Evolutionary conservation across 257 asterid species (phyloP).

Genomic region (Ocimum tenuiflorum): DNA sequence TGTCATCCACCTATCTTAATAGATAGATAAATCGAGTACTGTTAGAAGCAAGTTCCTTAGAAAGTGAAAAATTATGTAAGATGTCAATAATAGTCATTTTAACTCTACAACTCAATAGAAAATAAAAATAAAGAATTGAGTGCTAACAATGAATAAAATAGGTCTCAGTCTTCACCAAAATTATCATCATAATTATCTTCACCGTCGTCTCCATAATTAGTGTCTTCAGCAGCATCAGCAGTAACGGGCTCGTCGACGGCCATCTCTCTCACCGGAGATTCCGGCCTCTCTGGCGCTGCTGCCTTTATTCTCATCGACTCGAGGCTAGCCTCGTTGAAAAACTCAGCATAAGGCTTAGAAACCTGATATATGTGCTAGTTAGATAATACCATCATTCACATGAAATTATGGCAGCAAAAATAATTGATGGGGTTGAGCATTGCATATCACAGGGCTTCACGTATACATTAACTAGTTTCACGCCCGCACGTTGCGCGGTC

Average conservation of each 20-base stretch:
- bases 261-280: conserved; percentile 33
- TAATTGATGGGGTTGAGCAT: not conserved
- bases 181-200: conserved; percentile 49
- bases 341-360: conserved; percentile 65
- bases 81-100: too few relatives aligned
- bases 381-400: not conserved
- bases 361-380: conserved; percentile 41
- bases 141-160: not conserved
- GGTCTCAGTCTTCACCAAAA: conserved; percentile 47
- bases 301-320: conserved; percentile 37
- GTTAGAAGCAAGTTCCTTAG: too few relatives aligned
- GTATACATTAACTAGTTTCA: not conserved
- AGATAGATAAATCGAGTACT: too few relatives aligned
- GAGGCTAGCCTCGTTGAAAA: conserved; percentile 50
- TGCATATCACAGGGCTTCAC: not conserved
- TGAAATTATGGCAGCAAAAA: too few relatives aligned
- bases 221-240: conserved; percentile 17
- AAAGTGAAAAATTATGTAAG: too few relatives aligned
- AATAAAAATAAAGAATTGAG: not conserved
- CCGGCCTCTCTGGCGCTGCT: conserved; percentile 15
- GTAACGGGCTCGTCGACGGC: conserved; percentile 25
- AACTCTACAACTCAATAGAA: too few relatives aligned
- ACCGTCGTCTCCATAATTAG: conserved; percentile 41
- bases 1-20: too few relatives aligned
- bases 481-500: too few relatives aligned